Percentiles rank a stretch among this genome's conserved stretches.
Conservation (phyloP, 2,329 filamentous ascomycete genomes). For the Diaporthe longicolla region DNA sequence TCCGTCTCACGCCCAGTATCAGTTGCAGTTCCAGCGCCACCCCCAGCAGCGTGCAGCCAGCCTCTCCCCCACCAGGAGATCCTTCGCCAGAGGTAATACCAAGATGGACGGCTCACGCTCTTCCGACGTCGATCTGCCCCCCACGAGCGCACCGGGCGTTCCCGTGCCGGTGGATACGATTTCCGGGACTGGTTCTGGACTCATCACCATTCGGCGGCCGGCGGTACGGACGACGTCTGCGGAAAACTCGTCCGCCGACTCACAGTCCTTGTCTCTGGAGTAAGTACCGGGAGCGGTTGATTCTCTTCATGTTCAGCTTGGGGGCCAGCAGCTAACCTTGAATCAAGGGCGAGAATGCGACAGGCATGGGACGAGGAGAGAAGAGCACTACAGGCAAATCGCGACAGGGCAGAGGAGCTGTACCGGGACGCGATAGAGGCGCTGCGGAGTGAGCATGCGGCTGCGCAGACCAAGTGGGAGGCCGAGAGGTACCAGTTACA, state of each 20-base stretch:
- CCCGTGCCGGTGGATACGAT: conserved; percentile 42
- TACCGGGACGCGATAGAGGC: conserved; percentile 51
- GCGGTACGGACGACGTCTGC: conserved; percentile 34
- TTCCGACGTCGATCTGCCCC: conserved; percentile 28
- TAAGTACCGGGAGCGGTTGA: conserved; percentile 16
- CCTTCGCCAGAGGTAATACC: conserved; percentile 24
- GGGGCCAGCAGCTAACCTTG: conserved; percentile 9
- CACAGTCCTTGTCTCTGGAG: conserved; percentile 38
- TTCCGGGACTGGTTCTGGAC: conserved; percentile 39
- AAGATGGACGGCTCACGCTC: conserved; percentile 40
- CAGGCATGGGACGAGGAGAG: conserved; percentile 69
- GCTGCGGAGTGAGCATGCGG: conserved; percentile 37
- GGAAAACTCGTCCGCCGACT: conserved; percentile 27
- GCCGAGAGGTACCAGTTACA: conserved; percentile 54
- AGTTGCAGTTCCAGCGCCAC: conserved; percentile 45
- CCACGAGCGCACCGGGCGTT: conserved; percentile 16
- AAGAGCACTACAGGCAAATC: conserved; percentile 67
- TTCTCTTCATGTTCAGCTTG: neutral
- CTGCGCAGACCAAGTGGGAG: conserved; percentile 45
- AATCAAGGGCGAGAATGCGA: conserved; percentile 52
- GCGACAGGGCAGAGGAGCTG: conserved; percentile 67
- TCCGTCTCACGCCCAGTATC: conserved; percentile 44
- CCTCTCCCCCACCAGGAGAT: conserved; percentile 50
- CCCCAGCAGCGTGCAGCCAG: conserved; percentile 50
- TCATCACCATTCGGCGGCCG: conserved; percentile 40